A percentile compares a stretch with the other conserved stretches of the same genome.
Conservation (phyloP, 2,329 filamentous ascomycete species). For the Trichoderma brevicompactum region DNA sequence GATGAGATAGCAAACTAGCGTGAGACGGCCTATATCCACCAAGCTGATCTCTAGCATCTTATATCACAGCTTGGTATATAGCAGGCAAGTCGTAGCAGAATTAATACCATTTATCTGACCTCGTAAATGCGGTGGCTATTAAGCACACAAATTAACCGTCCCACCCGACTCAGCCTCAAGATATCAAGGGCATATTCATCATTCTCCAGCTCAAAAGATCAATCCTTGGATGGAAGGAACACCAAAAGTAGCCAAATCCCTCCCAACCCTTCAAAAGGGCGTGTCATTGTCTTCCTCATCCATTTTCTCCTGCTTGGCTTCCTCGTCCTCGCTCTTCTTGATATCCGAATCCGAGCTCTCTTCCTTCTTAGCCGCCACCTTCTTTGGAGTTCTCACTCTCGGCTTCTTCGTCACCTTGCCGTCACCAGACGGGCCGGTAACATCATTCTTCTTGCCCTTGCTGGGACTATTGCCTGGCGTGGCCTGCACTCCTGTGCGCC, state of each 20-base stretch:
- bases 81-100: too few species aligned
- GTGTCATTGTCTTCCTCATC: constrained; percentile 28
- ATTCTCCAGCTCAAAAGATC: background rate
- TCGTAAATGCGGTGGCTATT: background rate
- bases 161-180: background rate
- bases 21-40: too few species aligned
- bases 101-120: too few species aligned
- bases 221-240: background rate
- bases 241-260: background rate
- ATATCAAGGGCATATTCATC: background rate
- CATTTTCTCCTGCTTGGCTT: constrained; percentile 26
- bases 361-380: constrained; percentile 41
- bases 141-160: background rate
- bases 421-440: constrained; percentile 31
- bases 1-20: too few species aligned
- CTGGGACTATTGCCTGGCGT: constrained; percentile 34
- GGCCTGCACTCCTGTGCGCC: constrained; percentile 38
- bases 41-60: too few species aligned
- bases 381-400: constrained; percentile 37
- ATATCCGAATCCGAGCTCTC: constrained; percentile 9
- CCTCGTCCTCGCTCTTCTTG: constrained; percentile 30
- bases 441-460: constrained; percentile 36
- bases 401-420: constrained; percentile 43
- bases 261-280: background rate
- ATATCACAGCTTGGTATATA: too few species aligned